Base-by-base conservation (phyloP, 2,329 filamentous ascomycete genomes). In the Harringtonia aguacate region DNA sequence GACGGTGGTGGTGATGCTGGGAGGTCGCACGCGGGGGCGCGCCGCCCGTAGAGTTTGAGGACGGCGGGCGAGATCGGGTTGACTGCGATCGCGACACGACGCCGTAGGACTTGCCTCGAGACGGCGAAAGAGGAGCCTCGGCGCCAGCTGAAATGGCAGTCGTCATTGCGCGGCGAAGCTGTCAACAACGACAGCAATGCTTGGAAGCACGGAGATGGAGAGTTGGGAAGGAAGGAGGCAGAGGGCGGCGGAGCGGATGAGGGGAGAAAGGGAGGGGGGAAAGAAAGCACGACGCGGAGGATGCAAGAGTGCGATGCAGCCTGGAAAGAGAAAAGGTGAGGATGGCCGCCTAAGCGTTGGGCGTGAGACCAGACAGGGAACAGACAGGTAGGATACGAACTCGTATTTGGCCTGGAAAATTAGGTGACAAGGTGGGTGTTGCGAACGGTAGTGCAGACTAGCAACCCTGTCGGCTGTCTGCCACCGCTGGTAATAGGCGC, bases 21-120 rank as follows among this genome's bases (percentile, higher is more conserved):
- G 53, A 56, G 31, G 48, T 44, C 15, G 54, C 53, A 36, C 51
- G 54, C 48, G 48, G 14, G 12, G 48, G 47, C 15, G 33, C n/a
- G 14, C 27, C 45, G 18, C 52, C 12, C 6, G 15, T 34, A 46
- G 56, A 54, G 53, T 58, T 51, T 47, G 55, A 53, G 37, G 55
- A 47, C 43, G 54, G 46, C 38, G 58, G 57, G 43, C 60, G 59
- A 46, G 61, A 59, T 45, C 62, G 61, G 34, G 61, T 59, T 27
- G 63, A 65, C 29, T 63, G 61, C 36, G 61, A 55, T 49, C 62
- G 55, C 37, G 58, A 54, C 31, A 60, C 49, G 34, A 49, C 17
- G 29, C 41, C 46, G 52, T 55, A 52, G 27, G 50, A 56, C 45
- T 55, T 57, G 52, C 50, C 49, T 46, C 55, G 52, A 49, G 58